phyloP scores from a whole-genome alignment of 2,329 filamentous ascomycete species.

The Pseudogymnoascus sp. region DNA sequence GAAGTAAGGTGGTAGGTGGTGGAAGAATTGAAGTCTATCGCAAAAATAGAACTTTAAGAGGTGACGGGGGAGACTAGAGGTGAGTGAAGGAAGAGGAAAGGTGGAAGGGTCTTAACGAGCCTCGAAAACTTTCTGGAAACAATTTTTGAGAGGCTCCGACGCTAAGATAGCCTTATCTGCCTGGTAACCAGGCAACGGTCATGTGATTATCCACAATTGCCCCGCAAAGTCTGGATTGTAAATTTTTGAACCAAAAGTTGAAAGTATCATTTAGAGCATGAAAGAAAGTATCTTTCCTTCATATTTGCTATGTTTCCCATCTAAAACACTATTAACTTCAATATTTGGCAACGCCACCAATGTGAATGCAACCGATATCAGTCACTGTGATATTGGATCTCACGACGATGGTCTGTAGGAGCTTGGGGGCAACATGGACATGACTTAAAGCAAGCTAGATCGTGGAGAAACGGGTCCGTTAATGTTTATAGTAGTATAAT shows the following conservation, averaged over 20 bases:
- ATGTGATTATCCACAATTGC: conserved; percentile 5
- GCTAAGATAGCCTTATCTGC: conserved; percentile 4
- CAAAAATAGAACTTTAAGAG: neutral
- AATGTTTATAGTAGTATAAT: neutral
- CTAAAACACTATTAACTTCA: neutral
- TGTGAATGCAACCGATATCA: neutral
- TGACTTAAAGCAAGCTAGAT: neutral
- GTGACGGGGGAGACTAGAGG: neutral
- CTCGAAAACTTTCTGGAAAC: conserved; percentile 8
- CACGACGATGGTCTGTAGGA: neutral
- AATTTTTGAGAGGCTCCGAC: conserved; percentile 5
- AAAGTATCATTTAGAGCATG: neutral
- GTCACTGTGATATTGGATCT: neutral
- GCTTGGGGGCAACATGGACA: neutral
- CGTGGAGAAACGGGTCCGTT: neutral
- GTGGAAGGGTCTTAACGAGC: conserved; percentile 6
- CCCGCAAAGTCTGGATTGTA: neutral
- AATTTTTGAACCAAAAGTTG: neutral
- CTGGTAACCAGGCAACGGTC: conserved; percentile 7
- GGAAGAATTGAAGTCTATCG: conserved; percentile 2
- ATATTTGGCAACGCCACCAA: neutral
- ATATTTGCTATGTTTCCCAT: neutral
- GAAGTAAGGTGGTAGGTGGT: neutral
- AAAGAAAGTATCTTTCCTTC: neutral
- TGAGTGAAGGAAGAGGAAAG: neutral